phyloP scores from a whole-genome alignment of 768 basidiomycete species.

The Boletus edulis region DNA sequence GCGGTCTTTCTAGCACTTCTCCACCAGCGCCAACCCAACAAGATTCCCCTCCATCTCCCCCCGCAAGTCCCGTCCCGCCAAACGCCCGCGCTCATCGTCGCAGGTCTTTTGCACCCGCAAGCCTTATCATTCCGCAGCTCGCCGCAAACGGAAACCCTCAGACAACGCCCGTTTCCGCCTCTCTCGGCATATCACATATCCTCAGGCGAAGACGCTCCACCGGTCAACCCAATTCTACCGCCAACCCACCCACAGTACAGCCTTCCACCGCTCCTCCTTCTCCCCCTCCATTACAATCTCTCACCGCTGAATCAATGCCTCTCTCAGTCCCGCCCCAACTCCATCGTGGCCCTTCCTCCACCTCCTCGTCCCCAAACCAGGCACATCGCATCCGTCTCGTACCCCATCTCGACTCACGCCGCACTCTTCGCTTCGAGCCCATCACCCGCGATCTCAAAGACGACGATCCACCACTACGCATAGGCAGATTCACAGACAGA shows the following conservation, averaged over 20 bases:
- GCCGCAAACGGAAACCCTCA: constrained; percentile 30
- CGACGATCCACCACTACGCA: constrained; percentile 69
- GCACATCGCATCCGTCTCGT: constrained; percentile 87
- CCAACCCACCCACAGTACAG: constrained; percentile 9
- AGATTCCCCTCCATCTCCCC: constrained; percentile 43
- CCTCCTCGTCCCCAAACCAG: constrained; percentile 21
- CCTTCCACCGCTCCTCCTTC: constrained; percentile 8
- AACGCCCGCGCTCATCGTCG: constrained; percentile 33
- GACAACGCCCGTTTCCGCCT: constrained; percentile 23
- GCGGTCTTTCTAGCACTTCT: constrained; percentile 65
- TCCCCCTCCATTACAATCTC: constrained; percentile 14
- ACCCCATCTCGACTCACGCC: constrained; percentile 88
- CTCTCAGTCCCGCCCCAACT: constrained; percentile 22
- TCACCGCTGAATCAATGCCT: constrained; percentile 7
- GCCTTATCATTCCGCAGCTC: constrained; percentile 35
- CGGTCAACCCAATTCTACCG: constrained; percentile 40
- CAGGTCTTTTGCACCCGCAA: constrained; percentile 39
- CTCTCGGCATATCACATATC: constrained; percentile 57
- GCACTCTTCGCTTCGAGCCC: constrained; percentile 89
- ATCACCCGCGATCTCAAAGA: constrained; percentile 81
- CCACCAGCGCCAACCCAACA: constrained; percentile 17
- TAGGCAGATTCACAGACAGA: constrained; percentile 93
- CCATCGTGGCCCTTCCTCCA: constrained; percentile 17
- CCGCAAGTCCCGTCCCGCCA: constrained; percentile 38
- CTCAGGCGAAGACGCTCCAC: constrained; percentile 66